These are phyloP conservation scores for Chytridium lagenaria DNA, from an alignment of 371 early-diverging fungal species.

Conservation along the genomic window DNA sequence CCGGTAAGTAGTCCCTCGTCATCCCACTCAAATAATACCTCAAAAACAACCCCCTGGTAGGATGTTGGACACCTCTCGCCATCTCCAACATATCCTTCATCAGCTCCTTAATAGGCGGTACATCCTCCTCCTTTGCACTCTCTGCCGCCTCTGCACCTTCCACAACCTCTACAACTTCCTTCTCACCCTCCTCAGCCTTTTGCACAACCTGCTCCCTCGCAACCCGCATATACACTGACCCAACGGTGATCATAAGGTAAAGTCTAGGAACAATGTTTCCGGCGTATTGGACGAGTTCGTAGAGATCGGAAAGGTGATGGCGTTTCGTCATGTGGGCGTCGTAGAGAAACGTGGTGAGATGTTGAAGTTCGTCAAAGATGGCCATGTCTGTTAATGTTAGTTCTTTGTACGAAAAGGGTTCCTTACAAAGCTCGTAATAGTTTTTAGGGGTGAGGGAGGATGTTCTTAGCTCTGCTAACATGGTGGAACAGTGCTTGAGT, in stretches of 20 bases:
- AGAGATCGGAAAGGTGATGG: conserved; percentile 92
- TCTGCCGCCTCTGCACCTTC: conserved; percentile 13
- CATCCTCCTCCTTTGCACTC: no score
- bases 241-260: conserved; percentile 97
- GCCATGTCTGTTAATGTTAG: conserved; percentile 82
- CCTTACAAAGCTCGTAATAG: conserved; percentile 96
- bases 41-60: conserved; percentile 93
- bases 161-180: no score
- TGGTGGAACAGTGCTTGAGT: conserved; percentile 92
- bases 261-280: conserved; percentile 94
- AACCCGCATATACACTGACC: conserved; percentile 87
- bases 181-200: conserved; percentile 29
- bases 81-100: conserved; percentile 98
- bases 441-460: conserved; percentile 91
- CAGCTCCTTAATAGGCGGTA: conserved; percentile 87
- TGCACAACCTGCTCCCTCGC: conserved; percentile 43
- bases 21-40: conserved; percentile 90
- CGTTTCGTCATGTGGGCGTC: conserved; percentile 82
- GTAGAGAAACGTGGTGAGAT: conserved; percentile 82
- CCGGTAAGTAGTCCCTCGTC: conserved; percentile 85
- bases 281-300: conserved; percentile 96
- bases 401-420: not conserved
- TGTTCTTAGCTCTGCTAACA: conserved; percentile 92
- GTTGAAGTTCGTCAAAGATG: conserved; percentile 91
- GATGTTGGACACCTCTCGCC: conserved; percentile 96